A percentile compares a stretch with the other conserved stretches of the same genome.
phyloP scores from a whole-genome alignment of 2,329 filamentous ascomycete genomes.

The Colletotrichum orchidophilum region DNA sequence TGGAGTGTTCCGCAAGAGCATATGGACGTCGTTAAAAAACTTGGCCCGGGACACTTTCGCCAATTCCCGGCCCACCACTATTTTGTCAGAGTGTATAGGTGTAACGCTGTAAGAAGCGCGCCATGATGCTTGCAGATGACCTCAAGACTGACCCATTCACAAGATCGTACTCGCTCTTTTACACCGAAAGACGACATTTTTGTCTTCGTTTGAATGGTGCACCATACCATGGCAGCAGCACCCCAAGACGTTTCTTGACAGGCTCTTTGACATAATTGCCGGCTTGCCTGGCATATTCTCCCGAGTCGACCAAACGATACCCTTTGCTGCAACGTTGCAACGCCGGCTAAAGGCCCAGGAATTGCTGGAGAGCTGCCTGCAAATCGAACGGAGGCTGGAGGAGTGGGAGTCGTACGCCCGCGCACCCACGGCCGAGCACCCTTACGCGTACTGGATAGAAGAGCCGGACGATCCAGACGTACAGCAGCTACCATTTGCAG shows the following conservation, averaged over 20 bases:
- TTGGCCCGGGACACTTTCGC: slow-evolving; percentile 57
- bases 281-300: slow-evolving; percentile 57
- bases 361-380: slow-evolving; percentile 57
- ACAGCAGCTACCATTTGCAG: slow-evolving; percentile 53
- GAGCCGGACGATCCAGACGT: slow-evolving; percentile 41
- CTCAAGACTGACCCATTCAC: neutral
- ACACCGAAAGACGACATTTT: slow-evolving; percentile 58
- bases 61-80: slow-evolving; percentile 67
- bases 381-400: slow-evolving; percentile 57
- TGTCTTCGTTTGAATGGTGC: slow-evolving; percentile 62
- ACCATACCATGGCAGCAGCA: slow-evolving; percentile 61
- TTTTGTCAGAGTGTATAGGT: slow-evolving; percentile 64
- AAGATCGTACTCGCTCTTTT: slow-evolving; percentile 60
- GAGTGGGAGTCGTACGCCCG: slow-evolving; percentile 54
- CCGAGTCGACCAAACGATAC: slow-evolving; percentile 53
- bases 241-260: slow-evolving; percentile 60
- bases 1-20: slow-evolving; percentile 50
- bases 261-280: slow-evolving; percentile 60
- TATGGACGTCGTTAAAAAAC: slow-evolving; percentile 47
- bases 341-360: slow-evolving; percentile 58
- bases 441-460: slow-evolving; percentile 52
- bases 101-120: slow-evolving; percentile 55
- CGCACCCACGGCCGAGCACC: slow-evolving; percentile 39
- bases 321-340: slow-evolving; percentile 49
- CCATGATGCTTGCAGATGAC: neutral